Conservation (phyloP, 805 yeast genomes). For the Suhomyces emberorum region DNA sequence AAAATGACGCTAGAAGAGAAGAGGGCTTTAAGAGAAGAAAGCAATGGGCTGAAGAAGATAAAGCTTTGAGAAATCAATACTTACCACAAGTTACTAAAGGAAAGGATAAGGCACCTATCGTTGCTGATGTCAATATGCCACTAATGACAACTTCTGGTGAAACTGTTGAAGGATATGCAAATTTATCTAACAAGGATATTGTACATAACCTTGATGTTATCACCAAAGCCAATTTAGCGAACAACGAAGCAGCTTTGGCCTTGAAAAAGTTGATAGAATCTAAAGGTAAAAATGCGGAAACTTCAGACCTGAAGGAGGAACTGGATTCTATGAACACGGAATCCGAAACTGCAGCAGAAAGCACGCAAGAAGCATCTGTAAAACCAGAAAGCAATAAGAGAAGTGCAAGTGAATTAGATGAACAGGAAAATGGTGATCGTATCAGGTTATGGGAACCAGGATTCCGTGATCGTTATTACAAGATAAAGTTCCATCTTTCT, state of each 20-base stretch:
- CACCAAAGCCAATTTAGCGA: slow-evolving; percentile 69
- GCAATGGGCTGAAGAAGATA: slow-evolving; percentile 45
- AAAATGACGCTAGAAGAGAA: slow-evolving; percentile 65
- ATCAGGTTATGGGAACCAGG: slow-evolving; percentile 84
- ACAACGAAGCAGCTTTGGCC: slow-evolving; percentile 64
- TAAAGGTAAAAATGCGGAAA: slow-evolving; percentile 13
- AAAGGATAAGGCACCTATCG: slow-evolving; percentile 70
- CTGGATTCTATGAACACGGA: not conserved
- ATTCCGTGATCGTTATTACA: slow-evolving; percentile 76
- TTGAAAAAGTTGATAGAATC: slow-evolving; percentile 40
- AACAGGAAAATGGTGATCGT: slow-evolving; percentile 35
- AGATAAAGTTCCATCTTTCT: slow-evolving; percentile 61
- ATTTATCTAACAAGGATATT: slow-evolving; percentile 66
- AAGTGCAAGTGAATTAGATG: slow-evolving; percentile 9
- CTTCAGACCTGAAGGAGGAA: not conserved
- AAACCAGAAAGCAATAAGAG: slow-evolving; percentile 2
- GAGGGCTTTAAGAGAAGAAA: slow-evolving; percentile 62
- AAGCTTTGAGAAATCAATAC: slow-evolving; percentile 41
- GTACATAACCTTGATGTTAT: slow-evolving; percentile 60
- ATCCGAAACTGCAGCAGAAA: not conserved
- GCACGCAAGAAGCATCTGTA: not conserved
- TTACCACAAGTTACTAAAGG: slow-evolving; percentile 62
- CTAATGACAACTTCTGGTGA: slow-evolving; percentile 75
- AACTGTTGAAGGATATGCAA: slow-evolving; percentile 59
- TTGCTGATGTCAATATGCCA: slow-evolving; percentile 70